phyloP scores from a whole-genome alignment of 768 basidiomycete species.

The Boletus coccyginus region DNA sequence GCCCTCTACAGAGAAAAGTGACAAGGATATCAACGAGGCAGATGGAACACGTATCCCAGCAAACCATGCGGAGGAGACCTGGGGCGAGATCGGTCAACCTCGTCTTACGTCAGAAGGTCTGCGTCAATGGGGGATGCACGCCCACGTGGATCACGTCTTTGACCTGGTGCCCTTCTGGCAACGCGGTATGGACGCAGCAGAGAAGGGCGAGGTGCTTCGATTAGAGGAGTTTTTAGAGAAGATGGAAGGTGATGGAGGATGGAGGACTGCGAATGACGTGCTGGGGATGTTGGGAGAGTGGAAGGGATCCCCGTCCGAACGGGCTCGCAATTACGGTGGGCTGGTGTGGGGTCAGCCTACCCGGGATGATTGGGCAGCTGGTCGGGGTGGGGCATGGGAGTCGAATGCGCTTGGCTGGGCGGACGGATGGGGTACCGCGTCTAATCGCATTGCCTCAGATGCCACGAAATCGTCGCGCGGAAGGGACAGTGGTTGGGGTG shows the following conservation, averaged over 20 bases:
- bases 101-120: conserved; percentile 31
- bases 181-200: conserved; percentile 45
- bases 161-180: conserved; percentile 58
- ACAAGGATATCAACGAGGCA: background rate
- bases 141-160: conserved; percentile 44
- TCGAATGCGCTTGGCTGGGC: background rate
- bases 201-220: conserved; percentile 40
- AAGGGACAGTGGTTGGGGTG: conserved; percentile 17
- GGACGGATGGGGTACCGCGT: conserved; percentile 13
- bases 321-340: background rate
- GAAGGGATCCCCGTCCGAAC: conserved; percentile 7
- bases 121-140: conserved; percentile 28
- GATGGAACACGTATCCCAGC: background rate
- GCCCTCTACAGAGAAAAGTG: conserved; percentile 3
- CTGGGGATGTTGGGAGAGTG: conserved; percentile 30
- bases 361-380: conserved; percentile 7
- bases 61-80: conserved; percentile 16
- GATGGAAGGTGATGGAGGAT: conserved; percentile 35
- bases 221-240: conserved; percentile 47
- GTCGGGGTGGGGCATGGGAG: conserved; percentile 10
- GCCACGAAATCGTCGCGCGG: conserved; percentile 17
- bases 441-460: conserved; percentile 14
- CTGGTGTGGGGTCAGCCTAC: conserved; percentile 9
- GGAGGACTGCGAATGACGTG: conserved; percentile 28
- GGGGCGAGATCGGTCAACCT: conserved; percentile 30